These are phyloP conservation scores for Ceratocystis huliohia DNA, from an alignment of 2,329 filamentous ascomycete genomes.

Conservation along the genomic window DNA sequence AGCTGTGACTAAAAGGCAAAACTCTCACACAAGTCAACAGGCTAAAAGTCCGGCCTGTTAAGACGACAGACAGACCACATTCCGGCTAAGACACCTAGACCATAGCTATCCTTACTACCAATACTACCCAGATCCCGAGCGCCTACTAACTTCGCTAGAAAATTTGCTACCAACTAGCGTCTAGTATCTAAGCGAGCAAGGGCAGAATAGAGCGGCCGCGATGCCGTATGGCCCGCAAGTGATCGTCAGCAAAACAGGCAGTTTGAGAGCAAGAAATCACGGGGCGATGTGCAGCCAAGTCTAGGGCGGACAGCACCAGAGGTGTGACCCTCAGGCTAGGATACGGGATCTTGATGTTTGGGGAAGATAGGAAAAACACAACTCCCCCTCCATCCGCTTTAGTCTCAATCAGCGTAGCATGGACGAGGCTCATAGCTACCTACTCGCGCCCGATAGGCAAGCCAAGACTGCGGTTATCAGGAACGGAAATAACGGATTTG, in stretches of 20 bases:
- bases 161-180: background rate
- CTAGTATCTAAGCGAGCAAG: constrained; percentile 5
- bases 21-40: background rate
- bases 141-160: background rate
- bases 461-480: background rate
- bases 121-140: background rate
- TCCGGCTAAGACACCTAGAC: background rate
- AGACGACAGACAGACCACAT: background rate
- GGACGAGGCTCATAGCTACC: background rate
- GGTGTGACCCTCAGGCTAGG: background rate
- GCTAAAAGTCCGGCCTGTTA: background rate
- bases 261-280: background rate
- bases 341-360: background rate
- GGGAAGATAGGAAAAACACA: background rate
- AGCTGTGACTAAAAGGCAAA: background rate
- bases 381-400: background rate
- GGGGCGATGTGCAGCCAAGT: background rate
- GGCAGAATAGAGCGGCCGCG: background rate
- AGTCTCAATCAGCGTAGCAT: background rate
- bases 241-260: background rate
- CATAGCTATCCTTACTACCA: background rate
- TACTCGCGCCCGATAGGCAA: too few species aligned
- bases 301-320: background rate
- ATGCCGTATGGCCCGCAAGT: background rate
- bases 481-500: background rate